A percentile compares a stretch with the other conserved stretches of the same genome.
phyloP scores from a whole-genome alignment of 192 early-diverging fungal genomes.

The Kickxella alabastrina region DNA sequence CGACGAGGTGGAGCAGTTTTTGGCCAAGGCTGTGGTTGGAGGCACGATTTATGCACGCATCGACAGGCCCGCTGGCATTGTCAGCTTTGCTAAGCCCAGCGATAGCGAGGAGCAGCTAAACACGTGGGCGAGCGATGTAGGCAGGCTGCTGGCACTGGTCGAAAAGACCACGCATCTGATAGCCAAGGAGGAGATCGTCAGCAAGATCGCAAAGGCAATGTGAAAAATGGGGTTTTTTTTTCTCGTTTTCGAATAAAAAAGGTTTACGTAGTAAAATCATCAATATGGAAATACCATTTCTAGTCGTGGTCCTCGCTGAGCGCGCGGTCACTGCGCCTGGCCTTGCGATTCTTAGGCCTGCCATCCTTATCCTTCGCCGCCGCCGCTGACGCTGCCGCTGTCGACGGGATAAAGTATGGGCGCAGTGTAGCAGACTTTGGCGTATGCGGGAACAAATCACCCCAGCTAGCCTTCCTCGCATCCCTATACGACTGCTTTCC shows the following conservation, averaged over 20 bases:
- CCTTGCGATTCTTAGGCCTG: constrained; percentile 12
- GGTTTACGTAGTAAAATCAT: not conserved
- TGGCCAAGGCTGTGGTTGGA: constrained; percentile 89
- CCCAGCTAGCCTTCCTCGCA: constrained; percentile 74
- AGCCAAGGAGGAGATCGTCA: constrained; percentile 86
- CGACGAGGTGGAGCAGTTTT: constrained; percentile 84
- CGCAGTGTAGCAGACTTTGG: constrained; percentile 46
- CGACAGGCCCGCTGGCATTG: constrained; percentile 86
- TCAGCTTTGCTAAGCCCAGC: constrained; percentile 80
- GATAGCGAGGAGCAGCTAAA: constrained; percentile 88
- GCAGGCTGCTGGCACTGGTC: constrained; percentile 81
- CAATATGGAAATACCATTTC: not conserved
- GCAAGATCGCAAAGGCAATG: constrained; percentile 68
- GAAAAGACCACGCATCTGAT: constrained; percentile 93
- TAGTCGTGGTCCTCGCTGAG: not conserved
- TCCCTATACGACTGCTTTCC: constrained; percentile 69
- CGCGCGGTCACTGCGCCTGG: constrained; percentile 3
- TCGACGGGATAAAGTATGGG: constrained; percentile 12
- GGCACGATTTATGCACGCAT: constrained; percentile 96
- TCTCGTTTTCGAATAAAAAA: not conserved
- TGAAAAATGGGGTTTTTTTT: constrained; percentile 11
- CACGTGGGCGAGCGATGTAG: constrained; percentile 90
- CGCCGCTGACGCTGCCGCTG: too few species aligned
- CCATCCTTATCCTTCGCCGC: not conserved
- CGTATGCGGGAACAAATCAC: constrained; percentile 74